Evolutionary conservation across 805 yeast genomes (phyloP), one percentile per base, ranked within the genome.

Genomic region (Helenozyma baotianmanensis): DNA sequence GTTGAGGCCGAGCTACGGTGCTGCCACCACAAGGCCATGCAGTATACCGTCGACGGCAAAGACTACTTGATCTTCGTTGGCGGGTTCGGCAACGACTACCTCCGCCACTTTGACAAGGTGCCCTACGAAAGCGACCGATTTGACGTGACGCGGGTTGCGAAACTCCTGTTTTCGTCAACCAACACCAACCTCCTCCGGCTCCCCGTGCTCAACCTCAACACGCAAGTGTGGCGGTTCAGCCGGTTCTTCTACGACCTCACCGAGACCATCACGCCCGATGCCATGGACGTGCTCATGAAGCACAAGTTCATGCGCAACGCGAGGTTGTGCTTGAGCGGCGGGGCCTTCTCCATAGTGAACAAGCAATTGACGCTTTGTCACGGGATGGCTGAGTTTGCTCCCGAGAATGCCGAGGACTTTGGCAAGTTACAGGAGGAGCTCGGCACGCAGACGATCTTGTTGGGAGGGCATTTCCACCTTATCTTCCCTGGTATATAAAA

Each of bases 1-100:
- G 44, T 54, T 11, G 68, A 61, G 27, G 71, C 71, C 7, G 72
- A 66, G 40, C 45, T 66, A 13, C 40, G 70, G n/a, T 50, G 64
- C 6, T 61, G 70, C 42, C 70, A 64, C 37, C 71, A 66, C 38
- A 53, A 56, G 10, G 62, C 66, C 5, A 44, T 60, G 23, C 54
- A 56, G 27, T 59, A 55, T 31, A 47, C 47, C 27, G 58, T 55
- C 14, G 62, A 56, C 16, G 64, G 56, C 10, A 43, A 53, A 14
- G 65, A 59, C 29, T 60, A 55, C 33, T 48, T 64, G 9, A 52
- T 64, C 14, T 62, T 66, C 28, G 27, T 62, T 17, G 72, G 71
- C 6, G 72, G 72, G 1, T 56, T 60, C 38, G 37, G 51, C 24
- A 60, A 64, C 30, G 67, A 64, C 36, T 62, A 47, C 40, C 47